Base-by-base conservation (phyloP, 768 basidiomycete species). In the Erythrobasidium yunnanense region DNA sequence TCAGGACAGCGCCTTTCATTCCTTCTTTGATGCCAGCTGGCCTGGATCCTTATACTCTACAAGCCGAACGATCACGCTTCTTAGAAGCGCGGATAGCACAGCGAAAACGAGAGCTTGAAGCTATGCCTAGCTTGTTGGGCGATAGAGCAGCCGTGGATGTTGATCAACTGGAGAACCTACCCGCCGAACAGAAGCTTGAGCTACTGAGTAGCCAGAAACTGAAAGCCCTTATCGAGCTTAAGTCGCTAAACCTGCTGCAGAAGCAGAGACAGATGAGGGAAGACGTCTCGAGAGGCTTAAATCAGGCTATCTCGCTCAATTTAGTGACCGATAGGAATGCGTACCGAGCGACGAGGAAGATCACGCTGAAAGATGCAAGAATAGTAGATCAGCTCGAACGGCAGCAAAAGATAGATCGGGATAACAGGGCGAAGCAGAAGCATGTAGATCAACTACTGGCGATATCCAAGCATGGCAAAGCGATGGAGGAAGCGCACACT, bases 371-470 rank as follows among this genome's bases (percentile, higher is more conserved):
- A 20, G 92, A 97, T 73, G 89, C 90, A 27, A 85, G 89, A 49
- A 82, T 82, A 76, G 92, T 89, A 0, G 93, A 97, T 76, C 83
- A 84, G 66, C 82, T 87, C 4, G 95, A 99, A 77, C 83, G 90
- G 66, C 86, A 87, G 75, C 95, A 97, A 74, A 85, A 92, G 29
- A 80, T 82, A 13, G 93, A 97, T 67, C 85, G 95, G 22, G 93
- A 97, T 77, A 85, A 86, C 23, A 85, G 90, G 34, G 91, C 91
- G 46, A 97, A 97, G 76, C 87, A 89, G 79, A 91, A 93, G 74
- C 95, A 99, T 73, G 83, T 93, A 73, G 91, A 93, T 70, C 91
- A 97, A 72, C 86, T 99, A 72, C 80, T 79, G 30, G 82, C 87
- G 65, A 96, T 99, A 69, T 87, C 85, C 73, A 76, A 80, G 34